These are phyloP conservation scores for Myxozyma vanderwaltii DNA, from an alignment of 805 yeast species.

Conservation along the genomic window DNA sequence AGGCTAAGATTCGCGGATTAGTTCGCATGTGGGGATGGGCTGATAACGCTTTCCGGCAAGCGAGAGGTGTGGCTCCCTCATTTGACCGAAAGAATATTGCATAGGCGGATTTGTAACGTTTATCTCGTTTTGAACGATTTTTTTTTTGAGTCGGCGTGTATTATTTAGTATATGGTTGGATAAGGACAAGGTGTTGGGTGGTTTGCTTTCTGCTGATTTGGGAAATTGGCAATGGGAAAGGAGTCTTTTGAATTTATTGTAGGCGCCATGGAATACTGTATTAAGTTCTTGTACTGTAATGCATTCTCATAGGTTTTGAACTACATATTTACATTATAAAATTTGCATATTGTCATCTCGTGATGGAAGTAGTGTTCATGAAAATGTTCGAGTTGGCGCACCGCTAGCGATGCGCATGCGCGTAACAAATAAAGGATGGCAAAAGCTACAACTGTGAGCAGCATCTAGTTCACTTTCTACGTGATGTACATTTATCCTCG, in stretches of 20 bases:
- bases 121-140: background rate
- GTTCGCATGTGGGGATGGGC: constrained; percentile 67
- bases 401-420: too few species aligned
- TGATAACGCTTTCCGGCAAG: constrained; percentile 49
- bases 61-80: constrained; percentile 22
- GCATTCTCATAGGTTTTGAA: background rate
- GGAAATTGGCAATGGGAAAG: background rate
- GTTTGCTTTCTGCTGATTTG: background rate
- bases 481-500: too few species aligned
- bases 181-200: background rate
- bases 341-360: too few species aligned
- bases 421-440: too few species aligned
- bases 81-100: constrained; percentile 17
- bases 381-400: too few species aligned
- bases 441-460: too few species aligned
- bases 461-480: too few species aligned
- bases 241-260: background rate
- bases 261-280: background rate
- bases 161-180: background rate
- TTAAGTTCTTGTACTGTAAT: background rate
- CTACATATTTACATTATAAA: too few species aligned
- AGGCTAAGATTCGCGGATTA: constrained; percentile 53
- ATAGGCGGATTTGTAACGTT: background rate
- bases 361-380: too few species aligned
- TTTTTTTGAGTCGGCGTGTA: constrained; percentile 6